Base-by-base conservation (phyloP, 768 basidiomycete species). In the Pisolithus sp. region DNA sequence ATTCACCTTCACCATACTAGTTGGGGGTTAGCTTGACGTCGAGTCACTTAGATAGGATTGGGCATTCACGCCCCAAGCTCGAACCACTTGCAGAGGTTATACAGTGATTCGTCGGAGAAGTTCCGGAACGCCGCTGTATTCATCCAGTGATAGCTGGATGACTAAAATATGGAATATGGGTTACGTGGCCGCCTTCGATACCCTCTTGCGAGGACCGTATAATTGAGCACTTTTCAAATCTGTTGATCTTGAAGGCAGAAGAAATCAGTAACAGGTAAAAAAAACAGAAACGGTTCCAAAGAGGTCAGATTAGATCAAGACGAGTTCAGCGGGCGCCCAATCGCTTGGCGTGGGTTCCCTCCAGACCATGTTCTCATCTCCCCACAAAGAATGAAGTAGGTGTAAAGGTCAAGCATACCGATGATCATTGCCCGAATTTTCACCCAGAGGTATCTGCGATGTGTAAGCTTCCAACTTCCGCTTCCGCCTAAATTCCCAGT, bases 291-390 rank as follows among this genome's bases (percentile, higher is more conserved):
- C 7, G 44, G 13, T 70, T 34, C 13, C 34, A 30, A 41, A 20
- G 44, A 23, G 44, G 78, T 91, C 89, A 90, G 84, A 90, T 91
- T 91, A 91, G 89, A 91, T 91, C 89, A 91, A 91, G 89, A 76
- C 75, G 66, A 56, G 68, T 69, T 81, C 87, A 82, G 38, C 13
- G 82, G 76, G 73, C 69, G 65, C 76, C 84, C 43, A n/a, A 66
- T 65, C 55, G 59, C 62, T 63, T 66, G 63, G 59, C 61, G 60
- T 52, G 69, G 82, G 85, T 73, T 83, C 79, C 81, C 81, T 88
- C 81, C 58, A 75, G 79, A 86, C 86, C 83, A 76, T 76, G 69
- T 77, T 86, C 51, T 83, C 80, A 76, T 91, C 89, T 89, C 81
- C 55, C 74, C 72, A 59, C 58, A 12, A 34, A 34, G 34, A 34